phyloP scores from a whole-genome alignment of 2,329 filamentous ascomycete species.

The Fusarium succisae region DNA sequence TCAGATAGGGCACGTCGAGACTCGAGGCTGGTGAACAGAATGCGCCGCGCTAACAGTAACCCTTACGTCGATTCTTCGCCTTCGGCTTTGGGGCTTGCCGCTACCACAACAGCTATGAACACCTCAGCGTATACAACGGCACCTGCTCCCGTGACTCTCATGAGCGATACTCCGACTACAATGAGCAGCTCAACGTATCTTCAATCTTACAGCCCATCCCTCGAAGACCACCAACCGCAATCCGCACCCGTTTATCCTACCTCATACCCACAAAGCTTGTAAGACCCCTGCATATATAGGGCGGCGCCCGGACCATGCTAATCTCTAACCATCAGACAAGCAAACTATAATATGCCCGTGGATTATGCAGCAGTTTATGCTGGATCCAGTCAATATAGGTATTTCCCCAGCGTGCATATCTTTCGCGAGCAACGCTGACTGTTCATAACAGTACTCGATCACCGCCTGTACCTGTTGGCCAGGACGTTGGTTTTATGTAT shows the following conservation, averaged over 20 bases:
- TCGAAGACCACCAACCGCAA: constrained; percentile 55
- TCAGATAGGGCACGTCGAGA: constrained; percentile 67
- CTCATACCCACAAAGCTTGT: constrained; percentile 51
- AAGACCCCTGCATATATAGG: constrained; percentile 39
- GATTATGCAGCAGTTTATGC: constrained; percentile 54
- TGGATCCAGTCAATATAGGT: constrained; percentile 52
- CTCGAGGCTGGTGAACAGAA: constrained; percentile 62
- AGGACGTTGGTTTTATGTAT: constrained; percentile 56
- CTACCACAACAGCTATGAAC: constrained; percentile 54
- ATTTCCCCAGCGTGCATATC: constrained; percentile 34
- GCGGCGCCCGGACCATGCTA: constrained; percentile 45
- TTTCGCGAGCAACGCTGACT: constrained; percentile 26
- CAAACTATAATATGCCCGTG: constrained; percentile 55
- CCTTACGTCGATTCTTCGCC: constrained; percentile 53
- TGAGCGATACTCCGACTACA: constrained; percentile 59
- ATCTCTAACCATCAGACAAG: constrained; percentile 42
- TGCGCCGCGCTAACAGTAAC: constrained; percentile 61
- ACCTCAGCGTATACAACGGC: constrained; percentile 63
- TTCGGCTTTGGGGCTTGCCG: constrained; percentile 45
- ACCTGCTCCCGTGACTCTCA: constrained; percentile 59
- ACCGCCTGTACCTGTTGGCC: constrained; percentile 50
- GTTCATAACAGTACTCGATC: constrained; percentile 48
- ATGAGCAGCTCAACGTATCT: constrained; percentile 57
- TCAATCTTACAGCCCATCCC: constrained; percentile 59
- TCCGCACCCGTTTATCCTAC: constrained; percentile 47